These are phyloP conservation scores for Hippophae gyantsensis DNA, from an alignment of 306 rosid species.

Conservation along the genomic window DNA sequence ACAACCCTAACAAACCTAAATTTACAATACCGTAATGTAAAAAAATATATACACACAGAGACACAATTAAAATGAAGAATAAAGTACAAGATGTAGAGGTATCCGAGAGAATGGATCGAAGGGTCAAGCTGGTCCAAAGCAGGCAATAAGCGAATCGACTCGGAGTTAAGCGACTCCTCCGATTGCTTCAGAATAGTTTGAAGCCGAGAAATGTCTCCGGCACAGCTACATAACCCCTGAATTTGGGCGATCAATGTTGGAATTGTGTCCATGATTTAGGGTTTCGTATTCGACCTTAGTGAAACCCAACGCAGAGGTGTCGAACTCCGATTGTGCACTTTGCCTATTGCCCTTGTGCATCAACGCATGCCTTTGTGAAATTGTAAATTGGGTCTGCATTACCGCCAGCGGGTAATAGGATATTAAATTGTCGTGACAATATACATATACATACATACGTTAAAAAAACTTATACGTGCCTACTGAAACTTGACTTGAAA, in stretches of 20 bases:
- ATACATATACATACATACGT: too few species aligned
- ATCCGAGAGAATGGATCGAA: constrained; percentile 59
- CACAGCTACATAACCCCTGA: constrained; percentile 46
- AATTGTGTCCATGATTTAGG: constrained; percentile 23
- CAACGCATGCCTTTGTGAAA: too few species aligned
- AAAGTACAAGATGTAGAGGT: constrained; percentile 56
- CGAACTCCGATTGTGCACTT: too few species aligned
- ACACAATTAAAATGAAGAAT: not conserved
- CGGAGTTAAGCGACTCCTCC: constrained; percentile 48
- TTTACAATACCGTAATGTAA: not conserved
- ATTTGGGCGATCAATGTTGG: constrained; percentile 52
- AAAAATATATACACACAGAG: not conserved
- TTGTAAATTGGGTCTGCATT: too few species aligned
- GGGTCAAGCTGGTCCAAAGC: constrained; percentile 63
- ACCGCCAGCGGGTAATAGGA: too few species aligned
- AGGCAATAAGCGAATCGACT: constrained; percentile 42
- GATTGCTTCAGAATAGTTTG: constrained; percentile 50
- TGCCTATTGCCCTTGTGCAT: too few species aligned
- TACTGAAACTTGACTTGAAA: too few species aligned
- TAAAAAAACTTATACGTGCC: too few species aligned
- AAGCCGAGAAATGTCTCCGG: constrained; percentile 55
- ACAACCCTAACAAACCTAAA: constrained; percentile 8
- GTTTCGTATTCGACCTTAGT: not conserved
- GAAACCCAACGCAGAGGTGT: not conserved
- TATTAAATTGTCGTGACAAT: too few species aligned